These are phyloP conservation scores for Chlorella sp. DNA, from an alignment of 139 green algal species.

Conservation along the genomic window DNA sequence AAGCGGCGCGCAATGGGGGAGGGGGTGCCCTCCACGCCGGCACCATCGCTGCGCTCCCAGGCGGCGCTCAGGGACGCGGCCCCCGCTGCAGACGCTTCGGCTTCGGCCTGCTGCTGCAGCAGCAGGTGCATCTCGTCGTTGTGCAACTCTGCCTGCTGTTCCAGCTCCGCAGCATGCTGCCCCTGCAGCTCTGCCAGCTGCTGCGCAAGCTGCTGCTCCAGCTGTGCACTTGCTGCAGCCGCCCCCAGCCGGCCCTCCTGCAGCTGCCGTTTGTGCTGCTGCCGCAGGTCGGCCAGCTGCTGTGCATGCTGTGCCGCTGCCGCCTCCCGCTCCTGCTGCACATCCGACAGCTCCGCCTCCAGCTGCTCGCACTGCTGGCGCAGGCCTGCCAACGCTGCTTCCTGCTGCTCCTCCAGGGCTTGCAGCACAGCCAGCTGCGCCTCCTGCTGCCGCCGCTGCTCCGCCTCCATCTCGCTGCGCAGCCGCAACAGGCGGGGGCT, in stretches of 20 bases:
- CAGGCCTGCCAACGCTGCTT: background rate
- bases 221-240: background rate
- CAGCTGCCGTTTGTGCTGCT: background rate
- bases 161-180: constrained; percentile 13
- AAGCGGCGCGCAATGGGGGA: constrained; percentile 15
- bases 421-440: background rate
- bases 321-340: background rate
- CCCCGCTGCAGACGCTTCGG: background rate
- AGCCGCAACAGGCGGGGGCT: background rate
- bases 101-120: background rate
- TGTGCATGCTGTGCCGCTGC: background rate
- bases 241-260: background rate
- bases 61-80: background rate
- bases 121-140: constrained; percentile 6
- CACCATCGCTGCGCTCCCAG: background rate
- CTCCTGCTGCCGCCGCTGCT: background rate
- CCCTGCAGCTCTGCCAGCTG: background rate
- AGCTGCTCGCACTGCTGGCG: background rate
- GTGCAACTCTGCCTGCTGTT: constrained; percentile 14
- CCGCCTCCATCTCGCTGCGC: background rate
- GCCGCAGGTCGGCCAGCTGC: background rate
- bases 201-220: constrained; percentile 21
- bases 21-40: background rate
- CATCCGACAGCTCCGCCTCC: background rate
- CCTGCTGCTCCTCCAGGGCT: background rate